Conservation (phyloP, 345 rosid species). For the Aethionema arabicum region DNA sequence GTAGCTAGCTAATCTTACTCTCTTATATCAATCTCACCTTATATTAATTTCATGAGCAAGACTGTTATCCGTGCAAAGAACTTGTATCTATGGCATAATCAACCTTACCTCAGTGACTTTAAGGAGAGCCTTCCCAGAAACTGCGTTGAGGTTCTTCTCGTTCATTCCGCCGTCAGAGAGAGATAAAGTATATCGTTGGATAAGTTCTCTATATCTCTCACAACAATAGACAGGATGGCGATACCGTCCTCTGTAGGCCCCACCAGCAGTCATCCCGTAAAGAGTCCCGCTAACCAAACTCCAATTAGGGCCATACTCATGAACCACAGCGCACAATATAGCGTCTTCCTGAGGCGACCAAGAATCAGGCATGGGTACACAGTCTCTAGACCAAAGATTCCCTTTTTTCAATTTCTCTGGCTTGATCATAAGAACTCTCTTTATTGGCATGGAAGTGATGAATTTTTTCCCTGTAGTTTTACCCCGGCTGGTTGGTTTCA, state of each 20-base stretch:
- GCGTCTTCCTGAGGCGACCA: conserved; percentile 99
- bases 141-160: conserved; percentile 61
- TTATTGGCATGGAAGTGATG: conserved; percentile 77
- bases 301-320: conserved; percentile 97
- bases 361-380: conserved; percentile 85
- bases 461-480: conserved; percentile 74
- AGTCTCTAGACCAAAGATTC: conserved; percentile 88
- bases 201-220: conserved; percentile 89
- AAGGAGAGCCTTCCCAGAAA: conserved; percentile 89
- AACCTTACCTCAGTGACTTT: conserved; percentile 91
- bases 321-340: conserved; percentile 92
- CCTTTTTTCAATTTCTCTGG: conserved; percentile 92
- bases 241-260: conserved; percentile 84
- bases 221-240: conserved; percentile 94
- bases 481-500: conserved; percentile 60
- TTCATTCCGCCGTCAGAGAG: conserved; percentile 57
- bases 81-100: conserved; percentile 15
- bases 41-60: background rate
- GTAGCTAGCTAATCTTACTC: conserved; percentile 15
- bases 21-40: background rate
- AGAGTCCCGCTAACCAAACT: conserved; percentile 75
- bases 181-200: conserved; percentile 73
- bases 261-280: conserved; percentile 94
- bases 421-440: conserved; percentile 76
- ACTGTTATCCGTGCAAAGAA: conserved; percentile 2